Conservation (phyloP, 2,329 filamentous ascomycete species). For the Cercospora janseana region DNA sequence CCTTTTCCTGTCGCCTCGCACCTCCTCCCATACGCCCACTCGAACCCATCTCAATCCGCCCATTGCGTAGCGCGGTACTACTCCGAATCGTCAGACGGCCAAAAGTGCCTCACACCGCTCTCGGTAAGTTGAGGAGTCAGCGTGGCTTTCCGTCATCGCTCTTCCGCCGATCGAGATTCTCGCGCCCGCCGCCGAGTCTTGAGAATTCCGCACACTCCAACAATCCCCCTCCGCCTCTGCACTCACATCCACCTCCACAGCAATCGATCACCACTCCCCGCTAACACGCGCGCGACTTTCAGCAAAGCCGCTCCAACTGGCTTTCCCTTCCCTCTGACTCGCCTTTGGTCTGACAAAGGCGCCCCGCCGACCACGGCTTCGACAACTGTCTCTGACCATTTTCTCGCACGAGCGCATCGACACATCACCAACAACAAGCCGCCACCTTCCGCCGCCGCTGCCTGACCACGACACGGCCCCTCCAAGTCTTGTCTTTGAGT, state of each 20-base stretch:
- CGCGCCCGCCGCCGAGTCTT: neutral
- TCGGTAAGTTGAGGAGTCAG: slow-evolving; percentile 3
- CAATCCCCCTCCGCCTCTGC: neutral
- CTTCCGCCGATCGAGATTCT: neutral
- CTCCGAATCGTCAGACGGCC: no score
- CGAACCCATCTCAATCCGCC: no score
- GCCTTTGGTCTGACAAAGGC: slow-evolving; percentile 45
- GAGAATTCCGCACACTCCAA: neutral
- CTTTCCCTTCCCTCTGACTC: slow-evolving; percentile 21
- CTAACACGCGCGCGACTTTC: slow-evolving; percentile 8
- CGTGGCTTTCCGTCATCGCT: neutral
- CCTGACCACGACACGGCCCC: slow-evolving; percentile 38
- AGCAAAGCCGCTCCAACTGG: slow-evolving; percentile 14
- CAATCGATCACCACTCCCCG: neutral
- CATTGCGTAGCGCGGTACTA: no score
- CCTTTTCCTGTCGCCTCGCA: no score
- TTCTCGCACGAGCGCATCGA: slow-evolving; percentile 41
- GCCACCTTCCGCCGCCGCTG: slow-evolving; percentile 38
- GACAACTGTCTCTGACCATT: slow-evolving; percentile 38
- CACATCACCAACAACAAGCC: slow-evolving; percentile 53
- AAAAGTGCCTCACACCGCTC: no score
- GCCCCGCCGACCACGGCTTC: slow-evolving; percentile 44
- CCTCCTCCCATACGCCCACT: no score
- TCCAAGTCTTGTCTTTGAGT: slow-evolving; percentile 45
- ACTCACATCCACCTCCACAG: neutral